Conservation (phyloP, 371 early-diverging fungal species). For the Mucor ambiguus region DNA sequence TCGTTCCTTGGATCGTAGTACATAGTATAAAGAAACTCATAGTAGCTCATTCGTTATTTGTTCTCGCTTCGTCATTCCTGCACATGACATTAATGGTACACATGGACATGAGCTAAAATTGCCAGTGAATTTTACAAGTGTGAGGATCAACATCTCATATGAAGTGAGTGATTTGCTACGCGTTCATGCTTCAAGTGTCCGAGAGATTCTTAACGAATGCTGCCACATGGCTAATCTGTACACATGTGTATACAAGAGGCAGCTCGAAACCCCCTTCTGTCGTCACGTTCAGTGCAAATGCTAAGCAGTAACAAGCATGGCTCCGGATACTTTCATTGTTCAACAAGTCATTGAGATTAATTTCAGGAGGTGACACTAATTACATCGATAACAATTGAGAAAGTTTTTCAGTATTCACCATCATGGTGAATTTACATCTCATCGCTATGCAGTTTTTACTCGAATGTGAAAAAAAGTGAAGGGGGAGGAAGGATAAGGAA, state of each 20-base stretch:
- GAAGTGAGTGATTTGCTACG: too few relatives aligned
- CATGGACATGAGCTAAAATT: not conserved
- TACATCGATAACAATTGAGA: not conserved
- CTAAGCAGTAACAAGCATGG: not conserved
- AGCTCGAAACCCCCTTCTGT: not conserved
- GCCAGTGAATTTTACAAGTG: not conserved
- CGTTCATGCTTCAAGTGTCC: too few relatives aligned
- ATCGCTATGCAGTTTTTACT: not conserved
- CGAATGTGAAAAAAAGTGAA: not conserved
- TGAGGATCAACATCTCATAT: not conserved
- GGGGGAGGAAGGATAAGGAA: not conserved
- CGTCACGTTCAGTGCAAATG: not conserved
- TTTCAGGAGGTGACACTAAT: slow-evolving; percentile 7
- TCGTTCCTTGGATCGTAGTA: too few relatives aligned
- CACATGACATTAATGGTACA: not conserved
- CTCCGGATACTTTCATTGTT: not conserved
- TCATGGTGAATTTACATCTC: not conserved
- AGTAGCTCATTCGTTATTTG: not conserved
- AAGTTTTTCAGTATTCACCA: not conserved
- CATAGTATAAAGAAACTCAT: not conserved
- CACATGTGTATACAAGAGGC: not conserved
- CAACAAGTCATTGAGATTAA: not conserved
- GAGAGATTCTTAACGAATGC: too few relatives aligned
- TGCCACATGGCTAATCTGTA: too few relatives aligned
- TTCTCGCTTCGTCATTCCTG: not conserved